Conservation (phyloP, 345 rosid genomes). For the Brassica juncea region DNA sequence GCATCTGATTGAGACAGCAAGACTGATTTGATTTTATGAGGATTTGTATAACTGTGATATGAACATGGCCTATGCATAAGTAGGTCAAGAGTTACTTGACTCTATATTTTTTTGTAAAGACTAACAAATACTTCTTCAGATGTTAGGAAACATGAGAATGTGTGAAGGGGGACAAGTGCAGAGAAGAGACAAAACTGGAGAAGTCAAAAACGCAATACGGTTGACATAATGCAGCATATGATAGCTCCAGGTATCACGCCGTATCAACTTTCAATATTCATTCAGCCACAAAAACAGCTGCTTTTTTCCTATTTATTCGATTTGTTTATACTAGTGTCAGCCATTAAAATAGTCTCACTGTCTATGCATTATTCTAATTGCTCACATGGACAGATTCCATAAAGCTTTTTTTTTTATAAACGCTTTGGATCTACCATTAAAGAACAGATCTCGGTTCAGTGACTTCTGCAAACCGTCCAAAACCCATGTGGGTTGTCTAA, state of each 20-base stretch:
- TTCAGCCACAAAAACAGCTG: slow-evolving; percentile 41
- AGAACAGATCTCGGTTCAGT: slow-evolving; percentile 43
- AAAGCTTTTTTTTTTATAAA: slow-evolving; percentile 25
- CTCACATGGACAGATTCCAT: slow-evolving; percentile 44
- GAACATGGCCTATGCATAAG: slow-evolving; percentile 18
- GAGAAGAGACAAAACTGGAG: slow-evolving; percentile 36
- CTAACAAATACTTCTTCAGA: slow-evolving; percentile 21
- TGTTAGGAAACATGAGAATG: slow-evolving; percentile 18
- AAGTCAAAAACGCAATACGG: slow-evolving; percentile 25
- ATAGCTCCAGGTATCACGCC: slow-evolving; percentile 42
- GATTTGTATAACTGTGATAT: slow-evolving; percentile 10
- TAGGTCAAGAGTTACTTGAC: neutral
- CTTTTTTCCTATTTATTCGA: slow-evolving; percentile 13
- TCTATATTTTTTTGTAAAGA: slow-evolving; percentile 19
- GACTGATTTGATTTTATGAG: neutral
- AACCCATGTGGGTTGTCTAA: slow-evolving; percentile 43
- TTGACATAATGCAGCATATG: slow-evolving; percentile 45
- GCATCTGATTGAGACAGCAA: slow-evolving; percentile 10
- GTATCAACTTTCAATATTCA: slow-evolving; percentile 35
- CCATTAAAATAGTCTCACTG: slow-evolving; percentile 34
- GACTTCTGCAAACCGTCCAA: slow-evolving; percentile 43
- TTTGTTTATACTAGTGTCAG: slow-evolving; percentile 22
- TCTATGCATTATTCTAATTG: slow-evolving; percentile 37
- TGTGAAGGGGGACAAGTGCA: slow-evolving; percentile 25
- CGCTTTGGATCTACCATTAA: slow-evolving; percentile 43